Evolutionary conservation across 2,329 filamentous ascomycete genomes (phyloP).

Genomic region (Fusarium succisae): DNA sequence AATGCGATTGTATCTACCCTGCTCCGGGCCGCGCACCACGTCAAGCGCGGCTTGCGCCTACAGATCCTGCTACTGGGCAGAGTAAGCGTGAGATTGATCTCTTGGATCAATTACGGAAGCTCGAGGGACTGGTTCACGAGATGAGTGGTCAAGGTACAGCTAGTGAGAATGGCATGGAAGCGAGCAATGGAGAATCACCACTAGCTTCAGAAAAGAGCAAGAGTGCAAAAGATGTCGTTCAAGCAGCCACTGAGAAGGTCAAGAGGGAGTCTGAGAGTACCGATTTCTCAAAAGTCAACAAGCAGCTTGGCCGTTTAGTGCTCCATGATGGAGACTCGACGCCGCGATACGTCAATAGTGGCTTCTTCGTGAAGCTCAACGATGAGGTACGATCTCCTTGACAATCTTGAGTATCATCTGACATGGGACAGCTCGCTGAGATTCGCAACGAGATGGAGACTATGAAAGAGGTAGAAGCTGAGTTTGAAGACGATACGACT

Average conservation of each 20-base stretch:
- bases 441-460: slow-evolving; percentile 29
- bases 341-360: slow-evolving; percentile 77
- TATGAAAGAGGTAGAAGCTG: slow-evolving; percentile 15
- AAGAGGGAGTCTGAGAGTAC: slow-evolving; percentile 43
- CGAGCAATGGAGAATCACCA: background rate
- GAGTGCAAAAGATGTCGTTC: slow-evolving; percentile 9
- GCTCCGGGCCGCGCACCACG: slow-evolving; percentile 76
- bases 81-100: slow-evolving; percentile 72
- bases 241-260: slow-evolving; percentile 22
- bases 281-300: slow-evolving; percentile 54
- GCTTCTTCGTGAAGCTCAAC: slow-evolving; percentile 78
- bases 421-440: slow-evolving; percentile 21
- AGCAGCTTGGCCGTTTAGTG: slow-evolving; percentile 66
- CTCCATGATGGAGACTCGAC: slow-evolving; percentile 74
- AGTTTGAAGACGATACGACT: slow-evolving; percentile 25
- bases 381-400: slow-evolving; percentile 67
- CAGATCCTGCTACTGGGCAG: slow-evolving; percentile 53
- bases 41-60: slow-evolving; percentile 62
- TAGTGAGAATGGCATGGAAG: background rate
- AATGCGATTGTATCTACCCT: slow-evolving; percentile 77
- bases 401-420: background rate
- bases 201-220: background rate
- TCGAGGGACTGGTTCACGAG: slow-evolving; percentile 79
- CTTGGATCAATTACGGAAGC: slow-evolving; percentile 73
- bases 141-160: slow-evolving; percentile 62